These are phyloP conservation scores for Peltaster fructicola DNA, from an alignment of 2,329 filamentous ascomycete species.

Conservation along the genomic window DNA sequence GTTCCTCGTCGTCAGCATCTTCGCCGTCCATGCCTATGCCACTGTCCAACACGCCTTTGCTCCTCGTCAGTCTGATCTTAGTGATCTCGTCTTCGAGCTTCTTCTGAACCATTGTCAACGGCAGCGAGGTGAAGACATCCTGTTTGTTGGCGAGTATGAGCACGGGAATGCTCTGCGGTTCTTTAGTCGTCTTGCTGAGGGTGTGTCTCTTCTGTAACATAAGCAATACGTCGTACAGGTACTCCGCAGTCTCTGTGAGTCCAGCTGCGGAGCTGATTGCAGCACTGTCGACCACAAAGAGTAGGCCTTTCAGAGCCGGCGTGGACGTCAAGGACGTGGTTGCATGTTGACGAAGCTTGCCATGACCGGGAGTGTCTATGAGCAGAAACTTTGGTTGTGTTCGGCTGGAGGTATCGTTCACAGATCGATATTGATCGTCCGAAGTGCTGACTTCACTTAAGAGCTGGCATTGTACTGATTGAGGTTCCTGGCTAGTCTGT, in stretches of 20 bases:
- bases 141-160: slow-evolving; percentile 88
- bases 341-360: slow-evolving; percentile 66
- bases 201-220: slow-evolving; percentile 57
- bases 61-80: slow-evolving; percentile 56
- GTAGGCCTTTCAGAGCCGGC: slow-evolving; percentile 47
- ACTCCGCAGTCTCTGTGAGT: slow-evolving; percentile 58
- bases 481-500: slow-evolving; percentile 45
- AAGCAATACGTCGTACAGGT: slow-evolving; percentile 80
- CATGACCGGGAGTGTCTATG: slow-evolving; percentile 84
- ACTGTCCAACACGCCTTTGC: slow-evolving; percentile 67
- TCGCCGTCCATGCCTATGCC: slow-evolving; percentile 50
- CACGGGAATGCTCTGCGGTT: slow-evolving; percentile 47
- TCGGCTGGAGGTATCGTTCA: slow-evolving; percentile 42
- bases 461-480: slow-evolving; percentile 38
- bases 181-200: slow-evolving; percentile 37
- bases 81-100: slow-evolving; percentile 67
- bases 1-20: slow-evolving; percentile 51
- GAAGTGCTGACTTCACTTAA: slow-evolving; percentile 33
- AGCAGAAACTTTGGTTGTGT: slow-evolving; percentile 54
- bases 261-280: slow-evolving; percentile 22
- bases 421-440: slow-evolving; percentile 46
- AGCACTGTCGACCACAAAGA: slow-evolving; percentile 74
- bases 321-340: slow-evolving; percentile 32
- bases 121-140: slow-evolving; percentile 85
- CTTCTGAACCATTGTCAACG: slow-evolving; percentile 54